These are phyloP conservation scores for Linnemannia schmuckeri DNA, from an alignment of 192 early-diverging fungal species.

Conservation along the genomic window DNA sequence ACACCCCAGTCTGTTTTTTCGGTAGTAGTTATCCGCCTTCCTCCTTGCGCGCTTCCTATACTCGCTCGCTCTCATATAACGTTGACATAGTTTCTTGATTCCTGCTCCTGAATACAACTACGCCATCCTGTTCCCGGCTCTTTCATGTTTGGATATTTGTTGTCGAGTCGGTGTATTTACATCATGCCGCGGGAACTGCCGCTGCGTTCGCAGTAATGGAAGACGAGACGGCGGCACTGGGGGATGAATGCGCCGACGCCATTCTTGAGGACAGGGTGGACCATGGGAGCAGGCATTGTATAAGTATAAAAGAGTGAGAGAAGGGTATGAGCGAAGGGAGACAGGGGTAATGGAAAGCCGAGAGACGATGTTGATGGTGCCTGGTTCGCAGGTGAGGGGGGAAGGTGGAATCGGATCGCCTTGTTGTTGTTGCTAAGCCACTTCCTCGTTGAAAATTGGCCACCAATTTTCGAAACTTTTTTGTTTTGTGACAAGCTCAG, in stretches of 20 bases:
- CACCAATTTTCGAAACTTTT: background rate
- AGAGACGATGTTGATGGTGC: background rate
- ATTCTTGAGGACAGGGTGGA: slow-evolving; percentile 67
- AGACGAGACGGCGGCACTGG: slow-evolving; percentile 82
- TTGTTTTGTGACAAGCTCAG: too few relatives aligned
- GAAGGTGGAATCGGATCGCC: background rate
- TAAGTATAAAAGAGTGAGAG: background rate
- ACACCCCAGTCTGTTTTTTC: too few relatives aligned
- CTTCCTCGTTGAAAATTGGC: background rate
- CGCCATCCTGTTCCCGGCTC: background rate
- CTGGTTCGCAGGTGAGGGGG: background rate
- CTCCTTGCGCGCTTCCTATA: background rate
- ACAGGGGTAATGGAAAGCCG: background rate
- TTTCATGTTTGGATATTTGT: background rate
- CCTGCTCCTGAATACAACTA: background rate
- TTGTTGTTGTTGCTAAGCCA: slow-evolving; percentile 9
- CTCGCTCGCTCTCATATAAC: background rate
- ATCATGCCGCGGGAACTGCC: slow-evolving; percentile 83
- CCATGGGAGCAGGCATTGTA: slow-evolving; percentile 42
- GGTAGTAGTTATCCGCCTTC: background rate
- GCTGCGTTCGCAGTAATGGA: slow-evolving; percentile 87
- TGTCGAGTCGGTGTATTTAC: slow-evolving; percentile 44
- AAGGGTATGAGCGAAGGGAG: too few relatives aligned
- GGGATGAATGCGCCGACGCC: slow-evolving; percentile 82
- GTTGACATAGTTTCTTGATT: background rate